Evolutionary conservation across 2,329 filamentous ascomycete species (phyloP), one percentile per base, ranked within the genome.

Genomic region (Blastomyces emzantsi): DNA sequence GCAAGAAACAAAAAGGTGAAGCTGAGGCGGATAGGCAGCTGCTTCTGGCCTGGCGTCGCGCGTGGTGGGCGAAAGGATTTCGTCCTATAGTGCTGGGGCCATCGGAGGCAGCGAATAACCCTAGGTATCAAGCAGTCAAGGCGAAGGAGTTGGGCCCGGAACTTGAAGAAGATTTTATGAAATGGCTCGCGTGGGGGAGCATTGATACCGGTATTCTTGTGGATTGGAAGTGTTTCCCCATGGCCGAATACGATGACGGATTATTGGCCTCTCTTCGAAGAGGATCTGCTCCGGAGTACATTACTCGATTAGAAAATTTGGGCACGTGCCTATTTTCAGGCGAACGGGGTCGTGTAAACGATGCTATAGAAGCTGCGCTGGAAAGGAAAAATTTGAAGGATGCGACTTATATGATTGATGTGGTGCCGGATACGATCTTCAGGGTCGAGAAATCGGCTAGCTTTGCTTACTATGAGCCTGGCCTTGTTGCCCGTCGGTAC

Each of bases 11-110:
- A 41, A 81, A 83, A 59, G 83, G 83, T 22, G 82, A 84, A 60
- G 84, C 84, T 69, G 84, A 89, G 65, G 89, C 90, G 3, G 90
- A 97, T 73, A 88, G 88, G 71, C 84, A 87, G 64, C 78, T 97
- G 64, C 81, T 97, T 59, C 79, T 96, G 64, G 88, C 90, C 62
- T 97, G 94, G 94, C 85, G 92, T 65, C 85, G 91, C 56, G 92
- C 93, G 2, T 97, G 93, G 92, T 97, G 91, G 90, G 91, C 92
- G 0, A 87, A 95, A 70, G 94, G 93, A 13, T 97, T 97, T 77
- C 86, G 83, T 66, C 93, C 94, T 0, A 82, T 94, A 8, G 89
- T 97, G 51, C 77, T 97, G 63, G 87, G 89, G 60, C 83, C 86
- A 19, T 85, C 84, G 0, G 93, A 97, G 73, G 92, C 92, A 22